phyloP scores from a whole-genome alignment of 805 yeast species.

The Torulaspora quercuum region DNA sequence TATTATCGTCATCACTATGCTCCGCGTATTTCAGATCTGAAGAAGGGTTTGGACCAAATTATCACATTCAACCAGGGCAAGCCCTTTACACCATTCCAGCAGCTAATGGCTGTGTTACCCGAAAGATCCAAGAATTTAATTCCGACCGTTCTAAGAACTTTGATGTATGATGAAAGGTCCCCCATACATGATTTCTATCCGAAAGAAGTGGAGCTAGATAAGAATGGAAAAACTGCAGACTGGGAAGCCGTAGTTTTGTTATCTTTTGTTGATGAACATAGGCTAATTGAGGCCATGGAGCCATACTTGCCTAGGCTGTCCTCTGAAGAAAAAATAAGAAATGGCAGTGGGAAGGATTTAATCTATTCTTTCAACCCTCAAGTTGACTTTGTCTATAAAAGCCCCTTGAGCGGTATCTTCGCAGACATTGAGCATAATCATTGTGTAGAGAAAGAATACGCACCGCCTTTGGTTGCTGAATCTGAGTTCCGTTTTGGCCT shows the following conservation, averaged over 20 bases:
- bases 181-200: conserved; percentile 93
- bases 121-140: conserved; percentile 80
- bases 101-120: conserved; percentile 95
- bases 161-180: conserved; percentile 82
- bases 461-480: conserved; percentile 47
- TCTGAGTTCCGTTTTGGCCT: conserved; percentile 51
- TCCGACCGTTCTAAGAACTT: conserved; percentile 70
- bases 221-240: conserved; percentile 90
- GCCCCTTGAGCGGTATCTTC: conserved; percentile 76
- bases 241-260: conserved; percentile 98
- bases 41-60: conserved; percentile 62
- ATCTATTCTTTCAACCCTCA: conserved; percentile 75
- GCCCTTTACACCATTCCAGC: conserved; percentile 92
- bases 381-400: conserved; percentile 57
- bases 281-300: conserved; percentile 67
- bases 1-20: conserved; percentile 85
- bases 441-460: conserved; percentile 61
- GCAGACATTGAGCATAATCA: conserved; percentile 74
- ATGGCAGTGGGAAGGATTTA: conserved; percentile 68
- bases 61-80: conserved; percentile 62
- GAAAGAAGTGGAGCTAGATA: conserved; percentile 76
- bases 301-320: conserved; percentile 60
- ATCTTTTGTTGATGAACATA: conserved; percentile 82
- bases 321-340: conserved; percentile 70
- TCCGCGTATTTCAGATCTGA: conserved; percentile 87